Evolutionary conservation across 2,329 filamentous ascomycete species (phyloP).

Genomic region (Coniella lustricola): DNA sequence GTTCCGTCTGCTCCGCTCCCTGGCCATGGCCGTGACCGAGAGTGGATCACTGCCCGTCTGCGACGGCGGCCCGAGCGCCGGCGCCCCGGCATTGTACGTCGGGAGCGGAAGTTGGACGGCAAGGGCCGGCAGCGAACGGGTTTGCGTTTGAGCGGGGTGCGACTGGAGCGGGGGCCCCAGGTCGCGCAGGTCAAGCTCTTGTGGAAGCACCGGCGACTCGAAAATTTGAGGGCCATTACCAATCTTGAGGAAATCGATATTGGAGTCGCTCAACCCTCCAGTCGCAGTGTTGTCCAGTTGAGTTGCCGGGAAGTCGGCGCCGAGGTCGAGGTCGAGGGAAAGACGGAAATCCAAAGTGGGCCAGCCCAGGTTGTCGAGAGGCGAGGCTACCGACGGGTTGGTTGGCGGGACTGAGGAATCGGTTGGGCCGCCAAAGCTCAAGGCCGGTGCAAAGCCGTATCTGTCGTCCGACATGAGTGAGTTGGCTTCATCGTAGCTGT

Average conservation of each 20-base stretch:
- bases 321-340: no score
- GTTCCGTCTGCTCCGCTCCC: constrained; percentile 3
- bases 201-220: background rate
- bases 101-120: background rate
- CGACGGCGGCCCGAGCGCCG: background rate
- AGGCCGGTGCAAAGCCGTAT: no score
- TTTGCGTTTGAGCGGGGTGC: no score
- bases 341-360: no score
- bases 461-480: no score
- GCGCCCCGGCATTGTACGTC: background rate
- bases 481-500: no score
- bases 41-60: background rate
- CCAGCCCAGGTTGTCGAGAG: no score
- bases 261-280: background rate
- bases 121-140: background rate
- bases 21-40: background rate
- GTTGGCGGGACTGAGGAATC: no score
- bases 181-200: constrained; percentile 7
- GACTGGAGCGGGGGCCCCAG: no score
- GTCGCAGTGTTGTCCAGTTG: background rate
- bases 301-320: background rate
- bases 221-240: background rate
- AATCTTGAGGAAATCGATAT: background rate
- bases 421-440: no score
- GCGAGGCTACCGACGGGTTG: no score